Base-by-base conservation (phyloP, 2,329 filamentous ascomycete species). In the Aspergillus neotritici region DNA sequence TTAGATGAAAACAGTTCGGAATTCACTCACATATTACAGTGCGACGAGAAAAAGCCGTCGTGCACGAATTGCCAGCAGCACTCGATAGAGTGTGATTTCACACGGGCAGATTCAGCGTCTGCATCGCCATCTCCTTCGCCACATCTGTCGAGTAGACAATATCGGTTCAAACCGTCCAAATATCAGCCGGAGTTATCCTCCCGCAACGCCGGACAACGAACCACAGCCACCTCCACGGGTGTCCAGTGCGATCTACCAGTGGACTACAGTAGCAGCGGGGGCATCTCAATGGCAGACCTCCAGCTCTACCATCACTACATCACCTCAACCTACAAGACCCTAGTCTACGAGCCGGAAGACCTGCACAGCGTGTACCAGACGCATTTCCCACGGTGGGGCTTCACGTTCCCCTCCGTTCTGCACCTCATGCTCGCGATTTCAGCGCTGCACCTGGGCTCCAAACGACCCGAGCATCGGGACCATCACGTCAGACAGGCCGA, bases 341-440 rank as follows among this genome's bases (percentile, higher is more conserved):
- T 67, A 32, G 9, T 44, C 30, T 44, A 58, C 21, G 42, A 57
- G 36, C 5, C 42, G 37, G 34, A 52, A 12, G 34, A 56, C 30
- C n/a, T 48, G n/a, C 36, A 60, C 17, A 31, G 52, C 4, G 15
- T 69, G 10, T 58, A 61, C 61, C 50, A 57, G 16, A 42, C 49
- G 7, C 57, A 63, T 14, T 11, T 65, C n/a, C 53, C 56, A 0
- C 50, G 53, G 43, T 65, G 60, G 60, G 53, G 57, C 0, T 48
- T 65, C 9, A 34, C 49, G 0, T 63, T 59, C 9, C 61, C 56
- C 2, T 63, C 62, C 0, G 57, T 66, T 11, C 42, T 62, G 4
- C 61, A 65, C 39, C 55, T 66, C 4, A 56, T 63, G 2, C 48
- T 66, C 1, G 52, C 63, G 1, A 42, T 66, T 2, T 57, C 62